Base-by-base conservation (phyloP, 345 rosid genomes). In the Isatis tinctoria region DNA sequence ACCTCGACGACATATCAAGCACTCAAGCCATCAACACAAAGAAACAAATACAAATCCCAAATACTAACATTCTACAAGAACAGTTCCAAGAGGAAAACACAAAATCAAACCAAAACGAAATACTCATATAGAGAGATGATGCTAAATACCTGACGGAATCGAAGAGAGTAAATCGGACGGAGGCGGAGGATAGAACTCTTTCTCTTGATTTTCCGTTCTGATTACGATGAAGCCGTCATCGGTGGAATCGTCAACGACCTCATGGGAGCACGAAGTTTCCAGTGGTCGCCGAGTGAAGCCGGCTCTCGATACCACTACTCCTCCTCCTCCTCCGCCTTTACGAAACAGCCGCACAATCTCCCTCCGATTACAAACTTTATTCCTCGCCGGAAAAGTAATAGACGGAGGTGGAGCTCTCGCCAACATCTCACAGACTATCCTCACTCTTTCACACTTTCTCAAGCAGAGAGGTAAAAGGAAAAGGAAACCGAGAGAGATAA, bases 211-310 rank as follows among this genome's bases (percentile, higher is more conserved):
- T 20, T 17, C 82, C 43, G 44, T 41, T 53, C 66, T 84, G 9
- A 83, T 86, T 30, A 84, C 81, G 17, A 84, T 76, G 77, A 86
- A 77, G 17, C 85, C 82, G 18, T 85, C 86, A 0, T 86, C 88
- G 11, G 81, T 82, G 44, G 78, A 77, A 3, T 87, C 81, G 77
- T 82, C 68, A 18, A 76, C 48, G 20, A 80, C 79, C 47, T 78
- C 74, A 43, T 65, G 78, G 24, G 87, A 84, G 35, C 82, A 73
- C 10, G 83, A 43, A 37, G 84, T 73, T 61, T 80, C 82, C 77
- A 84, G 10, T 16, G 87, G 80, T 41, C 66, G 79, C 43, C 83
- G 81, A 43, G 60, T 73, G 61, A 72, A 78, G 26, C 79, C 75
- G 17, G 41, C 74, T 49, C 80, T 83, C 10, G 61, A 66, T 44